Conservation (phyloP, 2,329 filamentous ascomycete genomes). For the Apiospora phragmitis region DNA sequence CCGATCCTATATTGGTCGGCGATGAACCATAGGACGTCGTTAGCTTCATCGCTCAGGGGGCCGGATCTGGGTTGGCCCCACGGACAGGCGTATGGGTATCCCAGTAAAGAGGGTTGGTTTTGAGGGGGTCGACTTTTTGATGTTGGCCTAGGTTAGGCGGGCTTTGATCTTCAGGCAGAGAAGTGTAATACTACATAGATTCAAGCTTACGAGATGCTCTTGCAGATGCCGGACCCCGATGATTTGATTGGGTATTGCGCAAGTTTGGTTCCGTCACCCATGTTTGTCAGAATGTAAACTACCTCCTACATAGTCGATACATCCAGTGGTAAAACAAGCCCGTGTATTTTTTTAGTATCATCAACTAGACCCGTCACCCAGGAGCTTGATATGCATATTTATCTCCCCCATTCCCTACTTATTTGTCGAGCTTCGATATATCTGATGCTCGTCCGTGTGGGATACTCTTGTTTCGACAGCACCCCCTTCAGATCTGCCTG, state of each 20-base stretch:
- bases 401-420: background rate
- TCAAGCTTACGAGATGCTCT: background rate
- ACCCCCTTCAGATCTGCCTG: background rate
- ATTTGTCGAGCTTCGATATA: background rate
- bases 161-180: background rate
- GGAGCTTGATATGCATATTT: background rate
- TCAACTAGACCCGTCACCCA: background rate
- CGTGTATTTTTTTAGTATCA: background rate
- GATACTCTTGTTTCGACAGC: background rate
- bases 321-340: background rate
- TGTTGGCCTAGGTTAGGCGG: background rate
- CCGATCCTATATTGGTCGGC: conserved; percentile 77
- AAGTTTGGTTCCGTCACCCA: background rate
- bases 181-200: background rate
- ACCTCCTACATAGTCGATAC: background rate
- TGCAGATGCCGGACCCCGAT: background rate
- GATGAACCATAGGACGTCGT: conserved; percentile 18
- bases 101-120: background rate
- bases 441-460: background rate
- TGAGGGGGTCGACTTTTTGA: background rate
- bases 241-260: background rate
- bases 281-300: background rate
- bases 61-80: background rate
- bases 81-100: background rate
- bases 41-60: background rate